Percentiles rank a stretch among this genome's conserved stretches.
Evolutionary conservation across 345 rosid genomes (phyloP).

Genomic region (Eucalyptus virginea): DNA sequence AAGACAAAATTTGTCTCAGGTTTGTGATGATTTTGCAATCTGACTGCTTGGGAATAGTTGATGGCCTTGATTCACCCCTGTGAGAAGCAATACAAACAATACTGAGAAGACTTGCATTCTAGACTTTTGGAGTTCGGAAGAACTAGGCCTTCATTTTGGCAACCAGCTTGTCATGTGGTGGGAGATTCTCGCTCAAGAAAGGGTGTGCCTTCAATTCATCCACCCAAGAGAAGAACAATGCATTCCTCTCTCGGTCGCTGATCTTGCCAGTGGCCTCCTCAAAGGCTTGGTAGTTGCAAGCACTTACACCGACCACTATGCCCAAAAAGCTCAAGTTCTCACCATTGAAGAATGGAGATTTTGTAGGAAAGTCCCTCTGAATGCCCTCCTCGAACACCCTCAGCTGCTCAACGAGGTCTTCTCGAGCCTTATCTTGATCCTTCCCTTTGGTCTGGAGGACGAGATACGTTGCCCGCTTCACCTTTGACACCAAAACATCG

Average conservation of each 20-base stretch:
- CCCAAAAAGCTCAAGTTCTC: constrained; percentile 3
- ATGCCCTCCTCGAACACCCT: constrained; percentile 4
- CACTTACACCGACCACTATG: neutral
- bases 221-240: neutral
- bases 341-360: neutral
- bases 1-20: neutral
- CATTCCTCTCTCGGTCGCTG: neutral
- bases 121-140: neutral
- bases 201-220: neutral
- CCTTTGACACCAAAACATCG: neutral
- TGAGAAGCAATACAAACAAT: neutral
- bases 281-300: constrained; percentile 2
- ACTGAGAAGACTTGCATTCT: neutral
- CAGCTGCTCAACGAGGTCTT: neutral
- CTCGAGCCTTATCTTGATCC: constrained; percentile 1
- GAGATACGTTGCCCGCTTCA: neutral
- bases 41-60: neutral
- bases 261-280: neutral
- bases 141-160: neutral
- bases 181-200: constrained; percentile 3
- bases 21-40: neutral
- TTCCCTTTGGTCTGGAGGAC: neutral
- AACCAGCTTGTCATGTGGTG: neutral
- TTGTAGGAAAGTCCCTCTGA: neutral
- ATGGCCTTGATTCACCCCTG: neutral